Base-by-base conservation (phyloP, 225 moss, liverwort and hornwort species). In the Bryum argenteum region DNA sequence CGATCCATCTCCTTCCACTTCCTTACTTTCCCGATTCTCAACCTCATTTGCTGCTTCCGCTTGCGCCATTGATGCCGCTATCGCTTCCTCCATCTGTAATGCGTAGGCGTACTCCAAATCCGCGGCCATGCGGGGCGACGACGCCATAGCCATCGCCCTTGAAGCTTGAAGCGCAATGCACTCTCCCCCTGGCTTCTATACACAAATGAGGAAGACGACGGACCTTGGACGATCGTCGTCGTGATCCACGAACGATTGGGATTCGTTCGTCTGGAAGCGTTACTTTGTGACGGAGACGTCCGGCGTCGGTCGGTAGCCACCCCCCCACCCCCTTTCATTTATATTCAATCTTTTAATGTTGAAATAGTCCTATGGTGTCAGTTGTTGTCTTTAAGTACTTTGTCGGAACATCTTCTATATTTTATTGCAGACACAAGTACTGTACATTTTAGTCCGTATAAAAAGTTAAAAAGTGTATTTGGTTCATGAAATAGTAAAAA, bases 61-160 rank as follows among this genome's bases (percentile, higher is more conserved):
- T 19, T 28, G 11, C 50, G 11, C 43, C 75, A 65, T 58, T 10
- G 78, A 79, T 8, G 82, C 82, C 4, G 78, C 82, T 23, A 82
- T 66, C 13, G 68, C 82, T 62, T 82, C 82, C 51, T 82, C 82
- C 63, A 82, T 61, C 61, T 82, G 82, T 62, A 82, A 54, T 67
- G 75, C 67, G 47, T 56, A 82, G 20, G 78, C 82, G 33, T 70
- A 82, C 58, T 82, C 82, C 42, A 75, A 50, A 40, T 82, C 82
- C 48, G 65, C 64, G 71, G 57, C 63, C 65, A 53, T 60, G 60
- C 61, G 52, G 60, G 66, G 59, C 60, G 66, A 54, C 54, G 37
- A 28, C 69, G 76, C 76, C 62, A 55, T 62, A 37, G 76, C 76
- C 63, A 70, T 24, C 38, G 63, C 76, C 11, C 13, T 15, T 18